Base-by-base conservation (phyloP, 2,329 filamentous ascomycete species). In the Botrytis elliptica region DNA sequence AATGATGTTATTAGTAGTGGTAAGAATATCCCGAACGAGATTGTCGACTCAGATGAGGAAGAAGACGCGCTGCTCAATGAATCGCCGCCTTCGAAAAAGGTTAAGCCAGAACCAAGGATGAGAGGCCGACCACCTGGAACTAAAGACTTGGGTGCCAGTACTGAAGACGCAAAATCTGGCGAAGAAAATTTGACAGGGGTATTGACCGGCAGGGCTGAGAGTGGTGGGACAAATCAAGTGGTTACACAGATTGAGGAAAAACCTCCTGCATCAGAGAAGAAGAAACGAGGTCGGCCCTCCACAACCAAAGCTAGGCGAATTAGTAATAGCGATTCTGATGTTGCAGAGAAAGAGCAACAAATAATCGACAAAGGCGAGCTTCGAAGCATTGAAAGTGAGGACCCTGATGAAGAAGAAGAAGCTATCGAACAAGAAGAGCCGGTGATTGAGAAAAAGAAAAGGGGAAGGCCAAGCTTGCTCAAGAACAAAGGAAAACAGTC, bases 401-500 rank as follows among this genome's bases (percentile, higher is more conserved):
- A 46, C 20, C 18, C 10, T 42, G 33, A 29, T 8, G 40, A 60
- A 18, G 64, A 20, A 36, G 55, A 38, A n/a, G 40, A 14, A 42
- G 25, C 5, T 16, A 38, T 69, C 8, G 71, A 49, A 25, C 36
- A 60, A 59, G 16, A 70, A 38, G 64, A 49, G 49, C 29, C 29
- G 2, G 3, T 42, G 25, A n/a, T 49, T 7, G 64, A 73, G 22
- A 60, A 49, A 14, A 73, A 69, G 64, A 70, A 62, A 40, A 70
- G 71, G 60, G 71, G 71, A 40, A 69, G 71, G 3, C 71, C 71
- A 49, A 20, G 40, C 18, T n/a, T 44, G 16, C 52, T 49, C n/a
- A 71, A 70, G 33, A 69, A 20, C 8, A 69, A 73, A 25, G 52
- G 55, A 33, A 62, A 42, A 14, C 38, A 60, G 36, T 29, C 7